These are phyloP conservation scores for Straminergon stramineum DNA, from an alignment of 225 moss, liverwort and hornwort genomes.

Conservation along the genomic window DNA sequence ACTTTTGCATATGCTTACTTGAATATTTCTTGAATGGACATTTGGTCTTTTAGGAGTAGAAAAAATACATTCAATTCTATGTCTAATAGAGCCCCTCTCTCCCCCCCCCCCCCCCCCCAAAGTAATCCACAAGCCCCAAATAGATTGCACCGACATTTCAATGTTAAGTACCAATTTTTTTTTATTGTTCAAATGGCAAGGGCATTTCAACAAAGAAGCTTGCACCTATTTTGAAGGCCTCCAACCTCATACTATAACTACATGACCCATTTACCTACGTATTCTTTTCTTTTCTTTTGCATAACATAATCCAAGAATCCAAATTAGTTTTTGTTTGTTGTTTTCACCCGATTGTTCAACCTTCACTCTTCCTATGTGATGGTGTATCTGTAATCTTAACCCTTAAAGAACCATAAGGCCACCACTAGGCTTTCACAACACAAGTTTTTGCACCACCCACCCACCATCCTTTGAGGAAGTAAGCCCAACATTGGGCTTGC, in stretches of 20 bases:
- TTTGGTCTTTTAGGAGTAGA: background rate
- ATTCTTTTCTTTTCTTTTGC: background rate
- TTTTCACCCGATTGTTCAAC: accelerated
- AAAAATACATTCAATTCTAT: background rate
- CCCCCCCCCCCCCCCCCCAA: accelerated
- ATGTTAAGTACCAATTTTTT: background rate
- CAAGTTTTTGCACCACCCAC: too few species aligned
- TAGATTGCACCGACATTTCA: background rate
- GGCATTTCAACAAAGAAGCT: background rate
- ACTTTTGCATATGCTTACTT: too few species aligned
- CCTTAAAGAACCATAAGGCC: too few species aligned
- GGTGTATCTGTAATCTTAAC: background rate
- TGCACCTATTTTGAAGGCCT: background rate
- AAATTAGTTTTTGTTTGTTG: background rate
- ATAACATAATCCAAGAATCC: background rate
- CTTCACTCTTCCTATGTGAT: accelerated
- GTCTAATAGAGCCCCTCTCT: accelerated
- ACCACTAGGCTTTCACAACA: too few species aligned
- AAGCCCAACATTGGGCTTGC: background rate
- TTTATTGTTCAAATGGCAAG: background rate
- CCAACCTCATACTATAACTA: too few species aligned
- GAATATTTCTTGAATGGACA: accelerated
- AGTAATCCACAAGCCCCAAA: background rate
- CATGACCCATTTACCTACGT: background rate
- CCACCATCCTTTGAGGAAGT: too few species aligned